These are phyloP conservation scores for Parascedosporium putredinis DNA, from an alignment of 2,329 filamentous ascomycete species.

Conservation along the genomic window DNA sequence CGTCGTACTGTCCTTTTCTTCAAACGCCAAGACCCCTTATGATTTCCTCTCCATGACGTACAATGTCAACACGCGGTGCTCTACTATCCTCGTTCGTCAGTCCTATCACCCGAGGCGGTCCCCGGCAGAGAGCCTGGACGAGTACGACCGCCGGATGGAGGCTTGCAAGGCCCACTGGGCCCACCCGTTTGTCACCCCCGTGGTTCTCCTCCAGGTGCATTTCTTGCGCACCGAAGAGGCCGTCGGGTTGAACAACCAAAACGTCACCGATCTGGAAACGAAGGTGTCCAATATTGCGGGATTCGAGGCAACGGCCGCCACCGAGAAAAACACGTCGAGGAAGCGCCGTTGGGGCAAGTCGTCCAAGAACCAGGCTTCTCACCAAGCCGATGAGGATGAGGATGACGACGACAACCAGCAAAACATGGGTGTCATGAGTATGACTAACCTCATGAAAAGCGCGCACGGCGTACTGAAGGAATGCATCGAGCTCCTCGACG, in stretches of 20 bases:
- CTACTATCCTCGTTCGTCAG: constrained; percentile 31
- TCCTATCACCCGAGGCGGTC: constrained; percentile 31
- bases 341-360: constrained; percentile 15
- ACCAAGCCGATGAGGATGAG: constrained; percentile 8
- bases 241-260: constrained; percentile 31
- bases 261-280: constrained; percentile 29
- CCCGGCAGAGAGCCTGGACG: constrained; percentile 27
- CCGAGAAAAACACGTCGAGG: constrained; percentile 15
- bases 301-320: constrained; percentile 21
- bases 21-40: constrained; percentile 31
- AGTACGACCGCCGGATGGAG: constrained; percentile 34
- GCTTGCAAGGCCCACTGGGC: constrained; percentile 33
- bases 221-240: constrained; percentile 33
- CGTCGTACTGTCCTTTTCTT: constrained; percentile 33
- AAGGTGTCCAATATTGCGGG: constrained; percentile 33
- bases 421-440: constrained; percentile 26
- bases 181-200: constrained; percentile 33
- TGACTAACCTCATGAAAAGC: constrained; percentile 36
- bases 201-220: constrained; percentile 35
- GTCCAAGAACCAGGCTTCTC: background rate
- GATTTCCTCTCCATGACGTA: constrained; percentile 38
- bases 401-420: constrained; percentile 17
- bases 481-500: constrained; percentile 34
- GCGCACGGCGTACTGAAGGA: constrained; percentile 33
- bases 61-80: constrained; percentile 24